Percentiles rank a stretch among this genome's conserved stretches.
Conservation (phyloP, 2,329 filamentous ascomycete genomes). For the Hypoxylon sp. region DNA sequence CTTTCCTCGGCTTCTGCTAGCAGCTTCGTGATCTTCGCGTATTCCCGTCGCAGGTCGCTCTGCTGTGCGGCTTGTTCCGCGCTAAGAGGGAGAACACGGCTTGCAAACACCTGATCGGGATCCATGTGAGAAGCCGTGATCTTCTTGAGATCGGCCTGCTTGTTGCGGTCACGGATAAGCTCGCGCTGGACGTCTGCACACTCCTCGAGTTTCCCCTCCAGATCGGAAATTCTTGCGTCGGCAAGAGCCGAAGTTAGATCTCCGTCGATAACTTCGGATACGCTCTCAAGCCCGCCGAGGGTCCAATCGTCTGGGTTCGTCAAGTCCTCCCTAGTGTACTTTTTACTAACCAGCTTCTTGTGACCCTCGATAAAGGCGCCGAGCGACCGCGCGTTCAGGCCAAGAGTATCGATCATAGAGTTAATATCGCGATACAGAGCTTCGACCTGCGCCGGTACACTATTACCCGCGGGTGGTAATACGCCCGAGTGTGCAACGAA, state of each 20-base stretch:
- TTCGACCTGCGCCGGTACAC: conserved; percentile 69
- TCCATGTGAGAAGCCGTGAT: conserved; percentile 76
- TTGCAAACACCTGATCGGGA: conserved; percentile 69
- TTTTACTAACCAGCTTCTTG: conserved; percentile 59
- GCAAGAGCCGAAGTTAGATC: conserved; percentile 72
- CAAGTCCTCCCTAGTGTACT: conserved; percentile 71
- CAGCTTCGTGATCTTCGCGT: conserved; percentile 75
- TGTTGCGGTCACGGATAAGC: conserved; percentile 73
- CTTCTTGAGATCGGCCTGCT: conserved; percentile 80
- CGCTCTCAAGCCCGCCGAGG: conserved; percentile 75
- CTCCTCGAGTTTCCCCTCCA: conserved; percentile 72
- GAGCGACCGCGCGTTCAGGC: conserved; percentile 79
- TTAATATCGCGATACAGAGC: conserved; percentile 82
- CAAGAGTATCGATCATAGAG: conserved; percentile 92
- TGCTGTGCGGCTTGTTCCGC: conserved; percentile 86
- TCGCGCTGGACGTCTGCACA: conserved; percentile 75
- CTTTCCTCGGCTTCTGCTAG: conserved; percentile 82
- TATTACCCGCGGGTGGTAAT: conserved; percentile 61
- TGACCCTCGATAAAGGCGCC: conserved; percentile 73
- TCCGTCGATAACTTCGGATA: conserved; percentile 69
- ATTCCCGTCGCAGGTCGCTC: conserved; percentile 80
- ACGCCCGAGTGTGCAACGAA: conserved; percentile 71
- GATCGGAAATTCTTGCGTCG: conserved; percentile 71
- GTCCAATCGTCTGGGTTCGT: conserved; percentile 74
- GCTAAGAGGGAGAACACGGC: conserved; percentile 76